Evolutionary conservation across 495 filamentous ascomycete genomes (phyloP), one percentile per base, ranked within the genome.

Genomic region (Neurospora sp.): DNA sequence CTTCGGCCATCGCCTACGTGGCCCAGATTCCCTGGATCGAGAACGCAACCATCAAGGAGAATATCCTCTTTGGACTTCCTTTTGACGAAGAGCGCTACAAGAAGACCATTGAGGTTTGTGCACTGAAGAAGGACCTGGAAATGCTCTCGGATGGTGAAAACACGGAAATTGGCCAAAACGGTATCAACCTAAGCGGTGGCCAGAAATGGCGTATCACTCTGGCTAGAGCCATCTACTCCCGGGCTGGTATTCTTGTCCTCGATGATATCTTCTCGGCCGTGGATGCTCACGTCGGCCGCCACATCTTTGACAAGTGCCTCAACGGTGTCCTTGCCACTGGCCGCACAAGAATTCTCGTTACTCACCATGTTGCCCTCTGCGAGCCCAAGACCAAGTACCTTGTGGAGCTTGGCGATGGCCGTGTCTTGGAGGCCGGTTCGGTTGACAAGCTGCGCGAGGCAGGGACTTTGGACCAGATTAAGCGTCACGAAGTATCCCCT

Each of bases 21-120:
- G 89, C 91, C 7, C 93, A 96, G 78, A 92, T 91, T 20, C 92
- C 92, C 0, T 96, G 92, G 92, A 93, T 96, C 72, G 92, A 94
- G 74, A 94, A 94, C 75, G 91, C 91, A 0, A 91, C 86, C 8
- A 89, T 96, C 75, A 89, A 85, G 72, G 88, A 91, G 20, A 93
- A 93, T 72, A 91, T 96, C 68, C 77, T 92, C 0, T 91, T 94
- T 75, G 92, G 92, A 18, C 82, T 94, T 9, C 92, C 92, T 1
- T 90, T 82, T 69, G 87, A 92, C 71, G 79, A 85, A 45, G 80
- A 82, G 7, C 87, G 93, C 31, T 96, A 94, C 78, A 79, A 81
- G 1, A 86, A 89, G 73, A 91, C 90, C 0, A 75, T 93, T 38
- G 83, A 86, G 40, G 90, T 89, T 5, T 96, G 93, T 76, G 91